These are phyloP conservation scores for Elaphomyces granulatus DNA, from an alignment of 495 filamentous ascomycete species.

Conservation along the genomic window DNA sequence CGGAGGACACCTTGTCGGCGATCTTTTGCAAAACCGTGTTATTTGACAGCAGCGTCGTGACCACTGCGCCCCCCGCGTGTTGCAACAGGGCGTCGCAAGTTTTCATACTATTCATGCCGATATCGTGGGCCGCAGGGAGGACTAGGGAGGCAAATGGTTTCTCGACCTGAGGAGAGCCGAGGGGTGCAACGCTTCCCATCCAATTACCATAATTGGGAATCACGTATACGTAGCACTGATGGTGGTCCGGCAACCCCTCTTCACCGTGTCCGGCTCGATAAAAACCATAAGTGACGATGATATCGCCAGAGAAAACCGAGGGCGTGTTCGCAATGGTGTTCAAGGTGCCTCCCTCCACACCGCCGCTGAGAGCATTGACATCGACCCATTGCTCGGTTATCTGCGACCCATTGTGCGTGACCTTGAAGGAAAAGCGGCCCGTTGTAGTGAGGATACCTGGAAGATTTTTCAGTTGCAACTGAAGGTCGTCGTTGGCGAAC, in stretches of 20 bases:
- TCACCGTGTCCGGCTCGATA: conserved; percentile 36
- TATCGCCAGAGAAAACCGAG: no score
- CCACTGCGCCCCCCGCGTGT: no score
- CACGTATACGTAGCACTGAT: conserved; percentile 40
- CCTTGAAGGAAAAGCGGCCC: neutral
- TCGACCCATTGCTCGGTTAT: conserved; percentile 8
- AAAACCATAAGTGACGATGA: conserved; percentile 36
- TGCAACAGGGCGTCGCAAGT: conserved; percentile 23
- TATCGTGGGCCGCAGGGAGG: conserved; percentile 34
- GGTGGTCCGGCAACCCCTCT: conserved; percentile 28
- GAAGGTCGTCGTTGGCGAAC: neutral
- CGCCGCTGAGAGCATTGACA: conserved; percentile 35
- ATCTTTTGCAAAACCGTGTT: conserved; percentile 25
- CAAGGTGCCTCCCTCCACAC: conserved; percentile 32
- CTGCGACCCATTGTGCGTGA: neutral
- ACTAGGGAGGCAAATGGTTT: conserved; percentile 33
- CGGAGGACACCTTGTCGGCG: conserved; percentile 20
- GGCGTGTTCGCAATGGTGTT: conserved; percentile 28
- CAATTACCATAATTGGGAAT: conserved; percentile 29
- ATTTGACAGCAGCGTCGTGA: no score
- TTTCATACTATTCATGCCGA: conserved; percentile 42
- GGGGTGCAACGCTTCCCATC: conserved; percentile 32
- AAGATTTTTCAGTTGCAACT: neutral
- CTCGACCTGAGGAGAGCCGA: conserved; percentile 23
- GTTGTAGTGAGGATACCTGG: neutral